Evolutionary conservation across 768 basidiomycete genomes (phyloP).

Genomic region (Hypsizygus marmoreus): DNA sequence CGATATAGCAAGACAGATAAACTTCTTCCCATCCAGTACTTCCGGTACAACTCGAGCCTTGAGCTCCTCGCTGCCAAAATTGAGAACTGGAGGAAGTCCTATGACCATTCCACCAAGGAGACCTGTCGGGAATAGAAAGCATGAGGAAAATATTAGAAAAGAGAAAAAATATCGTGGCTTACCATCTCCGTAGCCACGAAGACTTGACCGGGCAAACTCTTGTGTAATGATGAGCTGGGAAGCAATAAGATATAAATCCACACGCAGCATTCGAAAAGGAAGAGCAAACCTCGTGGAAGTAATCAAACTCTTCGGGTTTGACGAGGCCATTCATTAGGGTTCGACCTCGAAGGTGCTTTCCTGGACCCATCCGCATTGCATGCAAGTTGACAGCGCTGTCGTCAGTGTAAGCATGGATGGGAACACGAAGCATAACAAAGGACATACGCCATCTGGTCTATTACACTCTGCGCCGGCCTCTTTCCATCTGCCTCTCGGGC

Average conservation of each 20-base stretch:
- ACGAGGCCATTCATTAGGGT: constrained; percentile 82
- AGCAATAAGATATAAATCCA: constrained; percentile 3
- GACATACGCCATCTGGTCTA: constrained; percentile 86
- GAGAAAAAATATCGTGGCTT: constrained; percentile 8
- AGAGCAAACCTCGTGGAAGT: constrained; percentile 74
- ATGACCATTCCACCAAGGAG: constrained; percentile 81
- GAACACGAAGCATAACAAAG: constrained; percentile 53
- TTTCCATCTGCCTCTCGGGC: constrained; percentile 87
- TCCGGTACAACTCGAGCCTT: constrained; percentile 63
- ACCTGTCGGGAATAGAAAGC: constrained; percentile 35
- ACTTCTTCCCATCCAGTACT: constrained; percentile 75
- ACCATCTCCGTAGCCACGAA: constrained; percentile 87
- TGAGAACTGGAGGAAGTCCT: constrained; percentile 86
- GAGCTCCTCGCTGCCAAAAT: constrained; percentile 74
- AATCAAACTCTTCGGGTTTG: constrained; percentile 85
- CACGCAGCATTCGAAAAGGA: constrained; percentile 1
- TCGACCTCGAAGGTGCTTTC: constrained; percentile 85
- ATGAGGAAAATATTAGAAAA: background rate
- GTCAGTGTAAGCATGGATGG: constrained; percentile 38
- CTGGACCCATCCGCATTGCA: constrained; percentile 94
- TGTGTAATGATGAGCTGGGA: constrained; percentile 77
- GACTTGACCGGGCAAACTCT: constrained; percentile 69
- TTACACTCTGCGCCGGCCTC: constrained; percentile 72
- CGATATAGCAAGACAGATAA: constrained; percentile 84
- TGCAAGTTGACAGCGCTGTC: constrained; percentile 67